phyloP scores from a whole-genome alignment of 2,329 filamentous ascomycete genomes.

The Basipetospora chlamydospora region DNA sequence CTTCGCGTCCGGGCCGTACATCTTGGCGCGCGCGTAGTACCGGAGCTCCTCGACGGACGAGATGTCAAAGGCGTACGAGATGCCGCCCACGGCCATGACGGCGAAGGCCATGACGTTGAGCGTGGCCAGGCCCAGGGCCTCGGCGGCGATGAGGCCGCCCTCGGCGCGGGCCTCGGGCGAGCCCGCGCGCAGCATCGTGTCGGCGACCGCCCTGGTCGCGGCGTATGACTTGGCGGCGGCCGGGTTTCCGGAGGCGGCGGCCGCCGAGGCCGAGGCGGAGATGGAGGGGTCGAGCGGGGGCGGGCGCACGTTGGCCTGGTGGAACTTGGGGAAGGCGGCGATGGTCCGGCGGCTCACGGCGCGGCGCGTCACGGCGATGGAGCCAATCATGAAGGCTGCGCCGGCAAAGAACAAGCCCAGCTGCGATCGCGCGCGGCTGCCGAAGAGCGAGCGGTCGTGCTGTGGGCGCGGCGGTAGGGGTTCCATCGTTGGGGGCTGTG shows the following conservation, averaged over 20 bases:
- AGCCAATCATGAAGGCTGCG: conserved; percentile 58
- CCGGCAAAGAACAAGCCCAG: conserved; percentile 61
- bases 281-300: conserved; percentile 7
- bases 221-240: neutral
- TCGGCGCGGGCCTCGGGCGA: conserved; percentile 32
- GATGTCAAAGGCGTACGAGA: conserved; percentile 66
- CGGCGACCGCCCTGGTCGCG: conserved; percentile 14
- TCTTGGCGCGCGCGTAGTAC: conserved; percentile 24
- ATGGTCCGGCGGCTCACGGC: conserved; percentile 49
- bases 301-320: conserved; percentile 38
- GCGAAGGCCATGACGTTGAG: conserved; percentile 67
- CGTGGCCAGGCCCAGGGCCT: conserved; percentile 76
- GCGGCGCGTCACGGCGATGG: conserved; percentile 56
- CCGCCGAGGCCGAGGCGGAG: too few species aligned
- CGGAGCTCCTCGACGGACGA: conserved; percentile 52
- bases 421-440: conserved; percentile 42
- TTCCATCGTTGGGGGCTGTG: conserved; percentile 6
- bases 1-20: conserved; percentile 17
- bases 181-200: conserved; percentile 9
- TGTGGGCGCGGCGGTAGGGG: too few species aligned
- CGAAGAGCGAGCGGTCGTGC: conserved; percentile 16
- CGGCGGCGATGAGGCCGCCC: conserved; percentile 57
- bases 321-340: conserved; percentile 55
- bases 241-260: too few species aligned
- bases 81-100: conserved; percentile 59